A percentile compares a stretch with the other conserved stretches of the same genome.
Evolutionary conservation across 2,329 filamentous ascomycete species (phyloP).

Genomic region (Aspergillus tubingensis): DNA sequence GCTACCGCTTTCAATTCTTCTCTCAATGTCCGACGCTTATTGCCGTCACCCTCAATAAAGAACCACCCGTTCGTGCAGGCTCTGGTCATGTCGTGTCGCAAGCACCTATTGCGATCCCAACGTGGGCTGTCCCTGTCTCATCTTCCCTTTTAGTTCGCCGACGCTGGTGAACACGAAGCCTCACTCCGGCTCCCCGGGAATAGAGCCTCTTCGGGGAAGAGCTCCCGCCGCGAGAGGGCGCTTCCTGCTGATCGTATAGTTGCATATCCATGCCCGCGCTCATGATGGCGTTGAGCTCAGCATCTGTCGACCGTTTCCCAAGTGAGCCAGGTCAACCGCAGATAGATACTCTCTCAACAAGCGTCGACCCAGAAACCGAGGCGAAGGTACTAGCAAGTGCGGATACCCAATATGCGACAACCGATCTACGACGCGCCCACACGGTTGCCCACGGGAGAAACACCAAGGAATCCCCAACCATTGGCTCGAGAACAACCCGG

Average conservation of each 20-base stretch:
- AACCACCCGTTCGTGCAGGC: conserved; percentile 11
- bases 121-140: conserved; percentile 26
- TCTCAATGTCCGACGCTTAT: conserved; percentile 11
- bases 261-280: neutral
- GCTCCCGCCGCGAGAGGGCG: neutral
- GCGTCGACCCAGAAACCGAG: conserved; percentile 17
- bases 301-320: conserved; percentile 4
- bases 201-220: neutral
- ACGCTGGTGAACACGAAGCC: conserved; percentile 6
- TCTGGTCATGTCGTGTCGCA: conserved; percentile 35
- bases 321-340: conserved; percentile 18
- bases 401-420: conserved; percentile 25
- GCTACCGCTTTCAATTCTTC: neutral
- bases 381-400: conserved; percentile 17
- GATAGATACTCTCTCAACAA: conserved; percentile 8
- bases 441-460: conserved; percentile 40
- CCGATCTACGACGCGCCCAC: conserved; percentile 40
- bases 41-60: conserved; percentile 11
- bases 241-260: neutral
- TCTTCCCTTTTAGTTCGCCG: conserved; percentile 17
- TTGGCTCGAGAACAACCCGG: conserved; percentile 35
- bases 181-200: neutral
- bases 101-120: conserved; percentile 28
- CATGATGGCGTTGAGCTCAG: conserved; percentile 16
- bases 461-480: conserved; percentile 29